These are phyloP conservation scores for Aspergillus sp. DNA, from an alignment of 2,329 filamentous ascomycete genomes.

Conservation along the genomic window DNA sequence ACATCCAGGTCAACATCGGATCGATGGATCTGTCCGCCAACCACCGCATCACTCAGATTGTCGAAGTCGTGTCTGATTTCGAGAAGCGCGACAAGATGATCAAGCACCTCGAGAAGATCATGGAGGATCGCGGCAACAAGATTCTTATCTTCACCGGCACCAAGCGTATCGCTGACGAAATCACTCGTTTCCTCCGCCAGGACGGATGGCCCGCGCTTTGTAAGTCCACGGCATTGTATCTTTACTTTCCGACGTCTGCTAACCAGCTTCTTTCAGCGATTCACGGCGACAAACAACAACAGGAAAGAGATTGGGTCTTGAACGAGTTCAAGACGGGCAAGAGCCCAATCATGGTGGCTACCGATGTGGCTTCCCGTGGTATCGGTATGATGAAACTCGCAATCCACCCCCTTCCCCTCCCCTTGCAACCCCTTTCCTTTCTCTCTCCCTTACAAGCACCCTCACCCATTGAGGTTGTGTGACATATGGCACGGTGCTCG, in stretches of 20 bases:
- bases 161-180: slow-evolving; percentile 94
- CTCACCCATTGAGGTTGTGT: slow-evolving; percentile 56
- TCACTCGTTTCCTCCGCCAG: slow-evolving; percentile 94
- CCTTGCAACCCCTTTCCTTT: slow-evolving; percentile 25
- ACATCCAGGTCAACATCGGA: slow-evolving; percentile 98
- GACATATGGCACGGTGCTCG: slow-evolving; percentile 70
- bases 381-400: slow-evolving; percentile 89
- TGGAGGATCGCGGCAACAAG: slow-evolving; percentile 96
- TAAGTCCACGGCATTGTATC: slow-evolving; percentile 51
- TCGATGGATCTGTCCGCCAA: slow-evolving; percentile 95
- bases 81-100: slow-evolving; percentile 98
- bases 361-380: slow-evolving; percentile 99
- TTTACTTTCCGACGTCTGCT: slow-evolving; percentile 32
- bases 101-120: slow-evolving; percentile 95
- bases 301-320: slow-evolving; percentile 98
- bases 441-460: slow-evolving; percentile 37
- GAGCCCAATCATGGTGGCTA: slow-evolving; percentile 99
- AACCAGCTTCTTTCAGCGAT: slow-evolving; percentile 64
- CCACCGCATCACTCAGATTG: slow-evolving; percentile 95
- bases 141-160: slow-evolving; percentile 84
- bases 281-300: slow-evolving; percentile 98
- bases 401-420: slow-evolving; percentile 42
- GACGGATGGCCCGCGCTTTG: slow-evolving; percentile 97
- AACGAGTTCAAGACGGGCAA: slow-evolving; percentile 99
- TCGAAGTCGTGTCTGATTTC: slow-evolving; percentile 92